Evolutionary conservation across 345 rosid species (phyloP).

Genomic region (Bretschneidera sinensis): DNA sequence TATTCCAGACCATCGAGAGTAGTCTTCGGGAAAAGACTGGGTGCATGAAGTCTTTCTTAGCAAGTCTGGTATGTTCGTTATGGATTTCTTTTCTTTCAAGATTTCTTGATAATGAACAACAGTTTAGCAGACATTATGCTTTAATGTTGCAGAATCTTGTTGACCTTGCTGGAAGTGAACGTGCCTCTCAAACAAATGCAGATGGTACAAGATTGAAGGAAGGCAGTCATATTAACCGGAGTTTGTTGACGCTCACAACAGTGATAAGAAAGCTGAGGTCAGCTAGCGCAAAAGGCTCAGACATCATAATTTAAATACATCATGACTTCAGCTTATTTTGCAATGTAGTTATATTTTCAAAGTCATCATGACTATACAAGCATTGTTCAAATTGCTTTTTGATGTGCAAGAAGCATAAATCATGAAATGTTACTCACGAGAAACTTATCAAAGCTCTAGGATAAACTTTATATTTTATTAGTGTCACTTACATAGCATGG

Average conservation of each 20-base stretch:
- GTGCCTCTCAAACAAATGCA: conserved; percentile 80
- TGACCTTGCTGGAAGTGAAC: conserved; percentile 99
- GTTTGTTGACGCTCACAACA: conserved; percentile 85
- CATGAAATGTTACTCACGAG: too few species aligned
- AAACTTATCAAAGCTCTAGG: too few species aligned
- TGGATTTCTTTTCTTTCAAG: conserved; percentile 12
- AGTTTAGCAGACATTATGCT: conserved; percentile 6
- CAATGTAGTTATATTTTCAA: too few species aligned
- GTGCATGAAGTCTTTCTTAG: conserved; percentile 69
- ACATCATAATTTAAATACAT: conserved; percentile 3
- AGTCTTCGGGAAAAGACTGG: conserved; percentile 74
- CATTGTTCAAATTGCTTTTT: too few species aligned
- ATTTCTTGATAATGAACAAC: conserved; percentile 1
- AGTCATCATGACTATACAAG: too few species aligned
- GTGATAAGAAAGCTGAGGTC: conserved; percentile 98
- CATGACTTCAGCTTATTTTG: not conserved
- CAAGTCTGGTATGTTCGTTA: conserved; percentile 68
- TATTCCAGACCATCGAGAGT: conserved; percentile 78
- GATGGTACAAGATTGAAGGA: conserved; percentile 84
- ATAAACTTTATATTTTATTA: too few species aligned
- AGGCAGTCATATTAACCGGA: conserved; percentile 92
- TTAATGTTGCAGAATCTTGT: conserved; percentile 73
- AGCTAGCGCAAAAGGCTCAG: conserved; percentile 20
- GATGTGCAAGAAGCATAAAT: too few species aligned
- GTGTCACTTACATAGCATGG: too few species aligned